Conservation (phyloP, 768 basidiomycete genomes). For the Galerina sulciceps region DNA sequence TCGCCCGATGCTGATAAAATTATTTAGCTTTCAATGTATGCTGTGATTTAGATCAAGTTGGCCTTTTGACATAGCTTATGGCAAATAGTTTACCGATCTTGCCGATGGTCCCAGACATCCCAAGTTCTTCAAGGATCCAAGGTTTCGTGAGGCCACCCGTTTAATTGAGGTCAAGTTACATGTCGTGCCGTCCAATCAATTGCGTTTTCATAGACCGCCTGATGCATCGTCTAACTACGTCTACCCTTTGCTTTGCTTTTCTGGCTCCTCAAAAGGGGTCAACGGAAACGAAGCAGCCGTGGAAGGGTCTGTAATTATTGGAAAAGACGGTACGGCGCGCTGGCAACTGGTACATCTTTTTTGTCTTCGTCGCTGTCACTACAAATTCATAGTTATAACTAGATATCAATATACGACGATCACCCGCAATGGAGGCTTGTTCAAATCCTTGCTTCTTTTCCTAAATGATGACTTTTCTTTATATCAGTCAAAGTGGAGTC, state of each 20-base stretch:
- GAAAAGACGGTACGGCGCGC: conserved; percentile 45
- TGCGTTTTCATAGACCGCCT: conserved; percentile 31
- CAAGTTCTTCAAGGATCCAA: conserved; percentile 55
- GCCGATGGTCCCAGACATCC: conserved; percentile 41
- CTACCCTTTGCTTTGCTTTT: conserved; percentile 52
- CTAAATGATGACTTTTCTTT: not conserved
- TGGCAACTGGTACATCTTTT: conserved; percentile 58
- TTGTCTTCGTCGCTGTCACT: not conserved
- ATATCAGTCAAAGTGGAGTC: conserved; percentile 62
- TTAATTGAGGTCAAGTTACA: conserved; percentile 61
- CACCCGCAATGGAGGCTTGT: conserved; percentile 64
- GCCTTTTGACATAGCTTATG: not conserved
- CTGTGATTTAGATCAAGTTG: conserved; percentile 8
- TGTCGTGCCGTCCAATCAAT: conserved; percentile 39
- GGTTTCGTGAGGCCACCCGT: conserved; percentile 68
- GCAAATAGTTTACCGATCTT: conserved; percentile 36
- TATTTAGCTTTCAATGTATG: conserved; percentile 54
- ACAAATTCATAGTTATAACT: conserved; percentile 11
- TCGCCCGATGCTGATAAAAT: not conserved
- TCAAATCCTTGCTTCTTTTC: not conserved
- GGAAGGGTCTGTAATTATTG: conserved; percentile 56
- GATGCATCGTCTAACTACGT: conserved; percentile 11
- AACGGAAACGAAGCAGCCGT: conserved; percentile 47
- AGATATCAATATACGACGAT: conserved; percentile 60
- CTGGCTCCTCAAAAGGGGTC: conserved; percentile 47